Base-by-base conservation (phyloP, 1,139 yeast species). In the Suhomyces bolitotheri region DNA sequence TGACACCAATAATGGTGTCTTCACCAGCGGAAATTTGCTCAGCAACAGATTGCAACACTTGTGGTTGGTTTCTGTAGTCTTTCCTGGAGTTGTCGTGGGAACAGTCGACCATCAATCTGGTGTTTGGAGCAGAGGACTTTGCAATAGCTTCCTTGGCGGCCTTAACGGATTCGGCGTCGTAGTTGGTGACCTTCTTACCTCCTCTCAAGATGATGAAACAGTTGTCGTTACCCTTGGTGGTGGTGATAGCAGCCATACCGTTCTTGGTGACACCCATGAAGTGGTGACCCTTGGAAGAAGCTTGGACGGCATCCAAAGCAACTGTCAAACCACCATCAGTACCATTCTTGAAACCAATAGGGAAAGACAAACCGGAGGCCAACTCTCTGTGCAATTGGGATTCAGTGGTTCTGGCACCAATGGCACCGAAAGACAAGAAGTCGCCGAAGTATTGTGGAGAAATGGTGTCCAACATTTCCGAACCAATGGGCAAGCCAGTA, bases 331-430 rank as follows among this genome's bases (percentile, higher is more conserved):
- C 77, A 57, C 98, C 98, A 61, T 92, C 98, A 33, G 98, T 92
- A 59, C 97, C 97, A 61, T 92, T 92, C 70, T 92, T 92, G 83
- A 92, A 92, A 37, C 98, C 98, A 43, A 92, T 82, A 41, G 98
- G 98, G 90, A 92, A 92, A 8, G 96, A 85, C 47, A 92, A 75
- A 32, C 97, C 98, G 4, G 97, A 88, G 14, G 97, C 95, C 53
- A 92, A 76, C 67, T 92, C 98, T 66, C 98, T 82, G 71, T 92
- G 98, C 46, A 92, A 78, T 66, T 92, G 98, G 33, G 97, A 88
- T 71, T 92, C 98, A 35, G 98, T 92, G 44, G 98, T 92, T 73
- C 98, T 82, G 37, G 98, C 98, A 56, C 98, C 98, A 66, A 92
- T 88, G 41, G 98, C 98, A 50, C 98, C 98, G 50, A 92, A 81